Evolutionary conservation across 345 rosid genomes (phyloP).

Genomic region (Populus alba): DNA sequence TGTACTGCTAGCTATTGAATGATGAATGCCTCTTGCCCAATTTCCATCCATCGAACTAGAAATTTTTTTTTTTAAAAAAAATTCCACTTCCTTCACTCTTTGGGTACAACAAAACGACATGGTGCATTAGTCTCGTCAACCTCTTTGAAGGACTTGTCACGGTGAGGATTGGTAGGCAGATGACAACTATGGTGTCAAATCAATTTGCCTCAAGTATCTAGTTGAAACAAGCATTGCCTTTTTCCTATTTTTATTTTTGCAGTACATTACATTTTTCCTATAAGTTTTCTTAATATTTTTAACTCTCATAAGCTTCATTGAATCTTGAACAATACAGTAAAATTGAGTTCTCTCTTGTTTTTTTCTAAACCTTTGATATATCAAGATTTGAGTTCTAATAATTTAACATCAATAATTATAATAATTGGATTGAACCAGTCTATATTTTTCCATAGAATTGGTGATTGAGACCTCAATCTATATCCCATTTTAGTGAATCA

Average conservation of each 20-base stretch:
- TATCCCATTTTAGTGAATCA: no score
- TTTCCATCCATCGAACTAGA: neutral
- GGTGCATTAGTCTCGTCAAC: neutral
- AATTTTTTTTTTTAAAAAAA: no score
- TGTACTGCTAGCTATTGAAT: neutral
- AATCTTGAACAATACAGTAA: no score
- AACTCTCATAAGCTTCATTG: neutral
- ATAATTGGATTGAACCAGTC: no score
- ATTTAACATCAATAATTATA: no score
- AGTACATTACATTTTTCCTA: no score
- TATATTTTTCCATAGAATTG: no score
- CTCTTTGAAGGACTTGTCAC: neutral
- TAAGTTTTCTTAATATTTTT: no score
- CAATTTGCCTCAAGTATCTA: neutral
- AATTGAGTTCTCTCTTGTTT: no score
- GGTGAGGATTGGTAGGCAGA: neutral
- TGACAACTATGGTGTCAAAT: neutral
- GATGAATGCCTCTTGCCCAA: neutral
- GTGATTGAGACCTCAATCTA: no score
- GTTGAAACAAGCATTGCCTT: neutral
- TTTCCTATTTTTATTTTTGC: neutral
- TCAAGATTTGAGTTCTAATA: no score
- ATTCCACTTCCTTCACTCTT: neutral
- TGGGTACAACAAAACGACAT: neutral
- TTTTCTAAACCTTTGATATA: no score